Percentiles rank a stretch among this genome's conserved stretches.
Evolutionary conservation across 1,284 basidiomycete species (phyloP).

Genomic region (Fistulina hepatica): DNA sequence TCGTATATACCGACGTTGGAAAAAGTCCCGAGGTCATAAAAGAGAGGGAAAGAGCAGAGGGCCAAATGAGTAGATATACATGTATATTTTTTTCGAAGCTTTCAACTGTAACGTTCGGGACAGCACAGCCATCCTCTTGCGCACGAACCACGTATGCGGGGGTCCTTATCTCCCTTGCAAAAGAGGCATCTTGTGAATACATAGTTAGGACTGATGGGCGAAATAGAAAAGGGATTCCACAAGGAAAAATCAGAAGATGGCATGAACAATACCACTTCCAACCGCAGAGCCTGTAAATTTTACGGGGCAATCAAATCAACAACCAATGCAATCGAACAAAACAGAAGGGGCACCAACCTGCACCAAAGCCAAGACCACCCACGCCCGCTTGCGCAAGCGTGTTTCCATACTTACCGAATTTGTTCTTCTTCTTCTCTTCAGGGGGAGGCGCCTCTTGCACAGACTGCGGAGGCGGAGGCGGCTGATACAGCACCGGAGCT

Average conservation of each 20-base stretch:
- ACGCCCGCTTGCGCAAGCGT: slow-evolving; percentile 54
- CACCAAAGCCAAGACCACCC: slow-evolving; percentile 51
- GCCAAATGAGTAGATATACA: no score
- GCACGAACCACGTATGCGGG: no score
- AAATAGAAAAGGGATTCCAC: no score
- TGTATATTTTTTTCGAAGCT: no score
- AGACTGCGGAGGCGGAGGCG: slow-evolving; percentile 25
- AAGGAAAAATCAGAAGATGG: slow-evolving; percentile 41
- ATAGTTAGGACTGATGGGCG: no score
- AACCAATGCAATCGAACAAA: slow-evolving; percentile 11
- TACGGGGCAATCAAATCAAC: background rate
- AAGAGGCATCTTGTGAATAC: no score
- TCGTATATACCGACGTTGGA: no score
- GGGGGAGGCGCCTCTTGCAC: slow-evolving; percentile 31
- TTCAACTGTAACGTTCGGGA: no score
- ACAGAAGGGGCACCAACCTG: slow-evolving; percentile 35
- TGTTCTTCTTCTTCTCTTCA: slow-evolving; percentile 44
- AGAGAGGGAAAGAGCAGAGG: no score
- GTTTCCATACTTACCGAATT: slow-evolving; percentile 46
- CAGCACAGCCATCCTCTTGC: no score
- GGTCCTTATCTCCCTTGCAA: no score
- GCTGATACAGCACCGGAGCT: slow-evolving; percentile 17
- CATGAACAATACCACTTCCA: slow-evolving; percentile 37
- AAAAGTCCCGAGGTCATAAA: no score
- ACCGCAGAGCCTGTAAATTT: slow-evolving; percentile 35